phyloP scores from a whole-genome alignment of 2,329 filamentous ascomycete species.

The Leptoxyphium fumago region DNA sequence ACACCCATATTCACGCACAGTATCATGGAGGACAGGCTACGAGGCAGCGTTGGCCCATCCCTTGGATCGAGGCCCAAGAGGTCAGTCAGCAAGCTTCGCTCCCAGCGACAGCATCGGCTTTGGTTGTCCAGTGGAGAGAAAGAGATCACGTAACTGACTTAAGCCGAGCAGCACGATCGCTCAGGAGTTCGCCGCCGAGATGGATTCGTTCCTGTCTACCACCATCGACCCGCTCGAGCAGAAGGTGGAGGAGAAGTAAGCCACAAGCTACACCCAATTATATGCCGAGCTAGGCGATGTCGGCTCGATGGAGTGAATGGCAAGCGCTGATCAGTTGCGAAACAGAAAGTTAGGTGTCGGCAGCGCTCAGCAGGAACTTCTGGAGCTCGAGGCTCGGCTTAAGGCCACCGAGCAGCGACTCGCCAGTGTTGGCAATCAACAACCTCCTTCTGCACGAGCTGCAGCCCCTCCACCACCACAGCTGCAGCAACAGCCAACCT shows the following conservation, averaged over 20 bases:
- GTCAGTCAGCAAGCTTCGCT: too few species aligned
- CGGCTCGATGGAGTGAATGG: too few species aligned
- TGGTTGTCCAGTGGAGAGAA: too few species aligned
- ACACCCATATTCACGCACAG: too few species aligned
- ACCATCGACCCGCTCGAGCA: conserved; percentile 52
- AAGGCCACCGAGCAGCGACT: conserved; percentile 74
- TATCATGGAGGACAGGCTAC: too few species aligned
- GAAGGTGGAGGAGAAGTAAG: conserved; percentile 70
- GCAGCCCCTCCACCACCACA: neutral
- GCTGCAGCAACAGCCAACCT: neutral
- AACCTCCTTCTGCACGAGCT: conserved; percentile 11
- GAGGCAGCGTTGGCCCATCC: too few species aligned
- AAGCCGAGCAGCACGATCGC: conserved; percentile 58
- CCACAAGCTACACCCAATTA: neutral
- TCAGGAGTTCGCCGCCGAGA: conserved; percentile 68
- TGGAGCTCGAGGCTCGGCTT: conserved; percentile 70
- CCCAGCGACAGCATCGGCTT: too few species aligned
- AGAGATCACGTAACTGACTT: neutral
- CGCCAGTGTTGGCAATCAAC: conserved; percentile 17
- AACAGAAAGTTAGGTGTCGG: conserved; percentile 65
- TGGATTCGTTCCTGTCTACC: conserved; percentile 43
- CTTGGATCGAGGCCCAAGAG: too few species aligned
- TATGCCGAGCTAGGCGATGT: too few species aligned
- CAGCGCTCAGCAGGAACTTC: conserved; percentile 62
- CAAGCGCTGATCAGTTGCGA: neutral